Base-by-base conservation (phyloP, 2,329 filamentous ascomycete genomes). In the Aspergillus pseudonomiae region DNA sequence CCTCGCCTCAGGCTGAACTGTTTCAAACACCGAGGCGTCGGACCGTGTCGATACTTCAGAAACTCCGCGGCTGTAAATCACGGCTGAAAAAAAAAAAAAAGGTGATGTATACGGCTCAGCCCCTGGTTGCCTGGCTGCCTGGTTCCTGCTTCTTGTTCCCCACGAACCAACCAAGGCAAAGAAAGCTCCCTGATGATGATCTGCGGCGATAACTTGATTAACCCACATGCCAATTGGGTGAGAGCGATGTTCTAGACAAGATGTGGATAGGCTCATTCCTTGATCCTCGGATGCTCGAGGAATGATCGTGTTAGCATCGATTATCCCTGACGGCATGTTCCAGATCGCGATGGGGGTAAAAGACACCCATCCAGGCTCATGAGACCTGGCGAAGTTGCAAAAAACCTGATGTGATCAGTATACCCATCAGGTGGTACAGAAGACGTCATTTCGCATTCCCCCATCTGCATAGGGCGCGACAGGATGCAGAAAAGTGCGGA, bases 111-210 rank as follows among this genome's bases (percentile, higher is more conserved):
- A 9, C 41, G 26, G 30, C 6, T 58, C 46, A 55, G 54, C 60
- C 57, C 62, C 65, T 68, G 62, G 66, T 57, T 68, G 66, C 66
- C 66, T 69, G 66, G 65, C 56, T 64, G 62, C 63, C 61, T 63
- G 56, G 61, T 60, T 60, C 36, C 28, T 54, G 19, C 46, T 52
- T 53, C 21, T 43, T 53, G 21, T 45, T 60, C 48, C 65, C 65
- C 63, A 65, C 65, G 60, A 63, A 65, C 63, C 65, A 59, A 62
- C 58, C 54, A 45, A 50, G 48, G 16, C 19, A 32, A 52, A 52
- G 28, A 34, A 48, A 41, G 48, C 59, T 65, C 59, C 60, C 57
- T 67, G 64, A 69, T 68, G 64, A 68, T 57, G 68, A 70, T 70
- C 67, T 68, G 61, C 66, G 60, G 26, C 59, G 59, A 57, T 59